These are phyloP conservation scores for Colletotrichum tropicale DNA, from an alignment of 2,329 filamentous ascomycete genomes.

Conservation along the genomic window DNA sequence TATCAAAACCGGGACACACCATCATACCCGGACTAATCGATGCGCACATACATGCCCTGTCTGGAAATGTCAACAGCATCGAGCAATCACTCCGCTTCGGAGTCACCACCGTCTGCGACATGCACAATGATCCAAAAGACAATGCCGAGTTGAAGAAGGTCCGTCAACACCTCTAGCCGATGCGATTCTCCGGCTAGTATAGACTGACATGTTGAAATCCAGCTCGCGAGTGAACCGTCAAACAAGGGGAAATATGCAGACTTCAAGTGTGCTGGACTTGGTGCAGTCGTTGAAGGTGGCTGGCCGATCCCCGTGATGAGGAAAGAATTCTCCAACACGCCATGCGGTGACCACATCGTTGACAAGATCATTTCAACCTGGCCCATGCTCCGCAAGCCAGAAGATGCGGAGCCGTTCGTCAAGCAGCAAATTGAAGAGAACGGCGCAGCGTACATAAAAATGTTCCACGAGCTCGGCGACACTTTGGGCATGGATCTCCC, in stretches of 20 bases:
- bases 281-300: slow-evolving; percentile 54
- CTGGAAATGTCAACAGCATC: slow-evolving; percentile 34
- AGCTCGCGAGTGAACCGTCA: slow-evolving; percentile 13
- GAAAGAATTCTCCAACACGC: slow-evolving; percentile 16
- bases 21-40: slow-evolving; percentile 56
- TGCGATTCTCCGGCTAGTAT: not conserved
- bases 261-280: slow-evolving; percentile 51
- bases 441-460: slow-evolving; percentile 54
- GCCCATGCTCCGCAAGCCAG: slow-evolving; percentile 41
- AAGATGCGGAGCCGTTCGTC: slow-evolving; percentile 46
- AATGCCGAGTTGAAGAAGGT: slow-evolving; percentile 31
- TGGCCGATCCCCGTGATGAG: slow-evolving; percentile 43
- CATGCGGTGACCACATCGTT: not conserved
- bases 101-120: slow-evolving; percentile 55
- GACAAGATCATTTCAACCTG: slow-evolving; percentile 38
- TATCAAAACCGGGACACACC: slow-evolving; percentile 49
- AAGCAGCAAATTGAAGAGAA: slow-evolving; percentile 29
- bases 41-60: slow-evolving; percentile 50
- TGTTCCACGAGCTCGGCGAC: slow-evolving; percentile 53
- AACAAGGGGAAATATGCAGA: slow-evolving; percentile 40
- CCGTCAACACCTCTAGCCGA: not conserved
- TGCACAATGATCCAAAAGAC: slow-evolving; percentile 44
- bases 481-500: slow-evolving; percentile 38
- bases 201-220: not conserved
- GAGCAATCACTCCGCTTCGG: slow-evolving; percentile 52